Base-by-base conservation (phyloP, 116 monocot genomes). In the Phalaenopsis hybrid region DNA sequence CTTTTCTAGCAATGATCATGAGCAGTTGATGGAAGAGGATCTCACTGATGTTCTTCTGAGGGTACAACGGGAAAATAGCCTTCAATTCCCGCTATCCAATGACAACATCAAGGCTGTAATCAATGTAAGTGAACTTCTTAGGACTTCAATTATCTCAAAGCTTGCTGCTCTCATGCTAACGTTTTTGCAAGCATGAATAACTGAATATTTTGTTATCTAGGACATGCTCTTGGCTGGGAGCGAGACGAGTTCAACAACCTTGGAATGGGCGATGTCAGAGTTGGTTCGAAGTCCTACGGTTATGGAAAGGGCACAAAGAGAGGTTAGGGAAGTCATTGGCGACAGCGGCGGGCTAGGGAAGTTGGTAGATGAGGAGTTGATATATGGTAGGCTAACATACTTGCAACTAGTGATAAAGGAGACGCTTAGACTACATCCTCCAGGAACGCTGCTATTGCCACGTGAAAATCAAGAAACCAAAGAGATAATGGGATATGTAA, bases 71-170 rank as follows among this genome's bases (percentile, higher is more conserved):
- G 59, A 83, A 4, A 70, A 52, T 18, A 45, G 72, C 1, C 50
- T 78, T 20, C 55, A 78, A 3, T 48, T 83, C 49, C 34, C 77
- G 5, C 65, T 83, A 4, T 52, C 67, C 5, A 57, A 78, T 10
- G 51, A 78, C 17, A 21, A n/a, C 68, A 83, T 83, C 76, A 82
- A 82, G 20, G 82, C 77, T 11, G 28, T 82, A 8, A 45, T 77
- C 23, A 44, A 23, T 8, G 82, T 82, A 77, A 81, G 37, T 75
- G 0, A 20, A 2, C 17, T 59, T 16, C 58, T 17, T 20, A 17
- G 44, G 48, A 48, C 6, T 48, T 48, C 48, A 48, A 6, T 48
- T 4, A 6, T 9, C 48, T 0, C 28, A 0, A 48, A 4, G 9
- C 8, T 5, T 48, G 48, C 48, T 3, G 6, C 48, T 4, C 0